Evolutionary conservation across 31 red algal genomes (phyloP), one percentile per base, ranked within the genome.

Genomic region (Asparagopsis taxiformis): DNA sequence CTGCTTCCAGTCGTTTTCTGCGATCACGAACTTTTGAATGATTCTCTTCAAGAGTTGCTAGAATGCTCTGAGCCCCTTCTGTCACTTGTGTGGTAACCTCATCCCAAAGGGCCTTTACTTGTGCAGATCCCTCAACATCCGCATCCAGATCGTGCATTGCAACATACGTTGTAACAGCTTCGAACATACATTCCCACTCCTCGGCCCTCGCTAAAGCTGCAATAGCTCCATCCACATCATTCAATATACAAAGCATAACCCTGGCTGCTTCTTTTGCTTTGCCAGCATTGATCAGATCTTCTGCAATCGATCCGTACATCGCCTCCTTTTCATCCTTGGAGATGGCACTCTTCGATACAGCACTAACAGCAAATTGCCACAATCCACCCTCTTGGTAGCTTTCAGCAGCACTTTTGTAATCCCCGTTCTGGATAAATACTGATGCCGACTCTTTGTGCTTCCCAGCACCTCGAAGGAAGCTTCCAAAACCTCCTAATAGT

Each of bases 101-200:
- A n/a, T 66, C 43, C 23, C 60, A 37, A 0, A 46, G 5, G 20
- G 6, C 29, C 16, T 52, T 35, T 19, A 11, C 35, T 39, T 58
- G 16, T 28, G 41, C 49, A 49, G 30, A 25, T 19, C 31, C 36
- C 28, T 66, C 21, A 20, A 21, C 24, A 0, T 15, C 57, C 32
- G 36, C 3, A 17, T 34, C 43, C 10, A 29, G 34, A 1, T 52
- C 19, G 32, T 26, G 29, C 23, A 51, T 36, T 29, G 34, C 59
- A 20, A 15, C n/a, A 11, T 43, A 48, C 28, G 11, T 24, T 28
- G 57, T 29, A 29, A 55, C 46, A 41, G 56, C 28, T 54, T 88
- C 72, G 71, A 88, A 77, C 32, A 59, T 59, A 15, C 33, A 37
- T 26, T 78, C 72, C 83, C 83, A 88, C 11, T 88, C 83, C 44